Evolutionary conservation across 805 yeast genomes (phyloP).

Genomic region (Yarrowia phangngaensis): DNA sequence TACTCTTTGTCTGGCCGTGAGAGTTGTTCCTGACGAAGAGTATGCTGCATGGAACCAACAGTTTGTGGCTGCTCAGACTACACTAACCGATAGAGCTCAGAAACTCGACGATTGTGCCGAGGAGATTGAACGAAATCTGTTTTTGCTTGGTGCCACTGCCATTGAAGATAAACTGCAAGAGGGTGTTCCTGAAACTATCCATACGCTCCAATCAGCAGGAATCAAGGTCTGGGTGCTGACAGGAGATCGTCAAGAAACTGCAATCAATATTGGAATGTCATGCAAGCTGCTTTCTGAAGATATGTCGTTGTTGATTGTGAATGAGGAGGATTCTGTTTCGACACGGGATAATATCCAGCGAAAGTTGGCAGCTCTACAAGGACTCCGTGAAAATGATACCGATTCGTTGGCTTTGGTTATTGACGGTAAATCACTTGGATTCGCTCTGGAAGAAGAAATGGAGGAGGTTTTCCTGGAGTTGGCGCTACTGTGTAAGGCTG

Average conservation of each 20-base stretch:
- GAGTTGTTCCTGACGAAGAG: slow-evolving; percentile 75
- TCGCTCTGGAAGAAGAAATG: slow-evolving; percentile 74
- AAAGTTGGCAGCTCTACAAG: slow-evolving; percentile 68
- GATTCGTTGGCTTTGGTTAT: slow-evolving; percentile 84
- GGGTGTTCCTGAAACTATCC: slow-evolving; percentile 97
- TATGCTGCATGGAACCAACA: slow-evolving; percentile 63
- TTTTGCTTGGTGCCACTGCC: slow-evolving; percentile 92
- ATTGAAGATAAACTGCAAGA: slow-evolving; percentile 97
- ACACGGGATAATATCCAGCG: slow-evolving; percentile 67
- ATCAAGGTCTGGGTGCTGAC: slow-evolving; percentile 97
- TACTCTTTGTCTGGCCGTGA: slow-evolving; percentile 86
- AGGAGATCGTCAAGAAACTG: slow-evolving; percentile 98
- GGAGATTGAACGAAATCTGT: slow-evolving; percentile 71
- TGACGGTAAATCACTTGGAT: slow-evolving; percentile 88
- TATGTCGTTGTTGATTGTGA: slow-evolving; percentile 85
- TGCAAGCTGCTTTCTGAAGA: slow-evolving; percentile 92
- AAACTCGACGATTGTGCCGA: slow-evolving; percentile 88
- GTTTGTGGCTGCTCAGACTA: slow-evolving; percentile 77
- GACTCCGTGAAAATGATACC: slow-evolving; percentile 47
- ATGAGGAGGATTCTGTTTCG: slow-evolving; percentile 79
- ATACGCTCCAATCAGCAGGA: slow-evolving; percentile 92
- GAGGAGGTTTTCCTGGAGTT: slow-evolving; percentile 75
- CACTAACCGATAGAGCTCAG: slow-evolving; percentile 68
- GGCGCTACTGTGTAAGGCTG: slow-evolving; percentile 88
- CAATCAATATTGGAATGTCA: slow-evolving; percentile 97